Evolutionary conservation across 108 stramenopile species (phyloP).

Genomic region (Discostella pseudostelligera): DNA sequence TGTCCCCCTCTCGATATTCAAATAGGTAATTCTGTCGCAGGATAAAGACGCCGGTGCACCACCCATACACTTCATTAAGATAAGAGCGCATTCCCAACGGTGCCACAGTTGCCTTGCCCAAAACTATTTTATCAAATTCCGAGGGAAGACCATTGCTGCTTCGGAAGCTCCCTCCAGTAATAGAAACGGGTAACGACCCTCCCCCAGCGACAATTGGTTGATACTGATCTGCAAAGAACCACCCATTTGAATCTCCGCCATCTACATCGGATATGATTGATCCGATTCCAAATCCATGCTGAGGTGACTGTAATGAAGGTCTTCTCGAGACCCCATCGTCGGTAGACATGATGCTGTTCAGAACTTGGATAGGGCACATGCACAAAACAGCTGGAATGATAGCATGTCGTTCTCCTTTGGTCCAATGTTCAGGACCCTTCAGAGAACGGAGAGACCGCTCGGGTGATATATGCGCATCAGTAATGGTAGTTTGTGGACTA

Average conservation of each 20-base stretch:
- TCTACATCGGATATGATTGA: slow-evolving; percentile 36
- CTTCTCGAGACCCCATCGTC: slow-evolving; percentile 18
- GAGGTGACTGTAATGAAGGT: slow-evolving; percentile 10
- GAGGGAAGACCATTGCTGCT: slow-evolving; percentile 17
- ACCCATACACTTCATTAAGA: slow-evolving; percentile 49
- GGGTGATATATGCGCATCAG: slow-evolving; percentile 25
- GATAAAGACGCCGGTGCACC: slow-evolving; percentile 62
- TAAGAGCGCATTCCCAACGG: slow-evolving; percentile 47
- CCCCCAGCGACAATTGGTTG: slow-evolving; percentile 18
- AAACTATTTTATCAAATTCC: slow-evolving; percentile 52
- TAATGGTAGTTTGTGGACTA: slow-evolving; percentile 10
- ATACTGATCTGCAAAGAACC: slow-evolving; percentile 47
- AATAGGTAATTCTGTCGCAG: slow-evolving; percentile 80
- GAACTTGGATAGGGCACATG: slow-evolving; percentile 62
- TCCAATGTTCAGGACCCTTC: slow-evolving; percentile 68
- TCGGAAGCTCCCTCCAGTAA: slow-evolving; percentile 7
- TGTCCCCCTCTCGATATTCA: slow-evolving; percentile 58
- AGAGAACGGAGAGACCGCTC: slow-evolving; percentile 60
- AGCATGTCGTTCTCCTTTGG: slow-evolving; percentile 60
- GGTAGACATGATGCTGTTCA: slow-evolving; percentile 45
- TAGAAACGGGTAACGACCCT: slow-evolving; percentile 14
- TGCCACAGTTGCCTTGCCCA: slow-evolving; percentile 66
- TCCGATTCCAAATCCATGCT: slow-evolving; percentile 36
- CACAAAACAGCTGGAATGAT: slow-evolving; percentile 73
- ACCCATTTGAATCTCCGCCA: slow-evolving; percentile 22